Percentiles rank a stretch among this genome's conserved stretches.
Evolutionary conservation across 441 rosid genomes (phyloP).

Genomic region (Theobroma grandiflorum): DNA sequence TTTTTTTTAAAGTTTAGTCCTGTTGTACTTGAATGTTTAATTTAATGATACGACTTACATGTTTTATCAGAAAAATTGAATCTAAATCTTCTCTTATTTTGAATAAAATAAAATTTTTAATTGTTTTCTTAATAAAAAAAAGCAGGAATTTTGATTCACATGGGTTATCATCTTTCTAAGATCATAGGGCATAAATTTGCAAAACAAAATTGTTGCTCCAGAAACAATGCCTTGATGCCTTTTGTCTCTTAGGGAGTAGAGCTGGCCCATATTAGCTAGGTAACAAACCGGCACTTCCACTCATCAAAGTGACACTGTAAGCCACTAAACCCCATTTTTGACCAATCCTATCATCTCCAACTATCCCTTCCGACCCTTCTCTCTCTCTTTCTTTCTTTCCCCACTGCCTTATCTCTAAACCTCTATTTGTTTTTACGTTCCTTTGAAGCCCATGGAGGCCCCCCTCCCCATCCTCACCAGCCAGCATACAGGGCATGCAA

Average conservation of each 20-base stretch:
- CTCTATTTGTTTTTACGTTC: neutral
- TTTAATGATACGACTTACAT: too few relatives aligned
- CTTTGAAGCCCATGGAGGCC: neutral
- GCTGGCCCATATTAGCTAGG: neutral
- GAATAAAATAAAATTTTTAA: too few relatives aligned
- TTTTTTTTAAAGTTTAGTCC: too few relatives aligned
- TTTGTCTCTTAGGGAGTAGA: neutral
- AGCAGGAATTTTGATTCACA: too few relatives aligned
- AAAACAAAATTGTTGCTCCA: neutral
- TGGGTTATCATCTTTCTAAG: too few relatives aligned
- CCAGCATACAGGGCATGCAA: neutral
- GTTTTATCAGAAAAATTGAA: too few relatives aligned
- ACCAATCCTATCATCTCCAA: conserved; percentile 20
- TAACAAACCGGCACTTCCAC: neutral
- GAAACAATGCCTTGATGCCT: neutral
- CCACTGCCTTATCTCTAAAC: neutral
- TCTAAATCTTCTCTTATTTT: too few relatives aligned
- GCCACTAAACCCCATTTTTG: conserved; percentile 15
- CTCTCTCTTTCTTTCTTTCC: too few relatives aligned
- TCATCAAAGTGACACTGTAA: neutral
- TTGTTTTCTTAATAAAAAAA: too few relatives aligned
- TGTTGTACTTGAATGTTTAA: too few relatives aligned
- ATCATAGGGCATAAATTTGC: too few relatives aligned
- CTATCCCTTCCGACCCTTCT: neutral
- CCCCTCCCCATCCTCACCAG: neutral